These are phyloP conservation scores for Camellia granthamiana DNA, from an alignment of 148 eudicot species.

Conservation along the genomic window DNA sequence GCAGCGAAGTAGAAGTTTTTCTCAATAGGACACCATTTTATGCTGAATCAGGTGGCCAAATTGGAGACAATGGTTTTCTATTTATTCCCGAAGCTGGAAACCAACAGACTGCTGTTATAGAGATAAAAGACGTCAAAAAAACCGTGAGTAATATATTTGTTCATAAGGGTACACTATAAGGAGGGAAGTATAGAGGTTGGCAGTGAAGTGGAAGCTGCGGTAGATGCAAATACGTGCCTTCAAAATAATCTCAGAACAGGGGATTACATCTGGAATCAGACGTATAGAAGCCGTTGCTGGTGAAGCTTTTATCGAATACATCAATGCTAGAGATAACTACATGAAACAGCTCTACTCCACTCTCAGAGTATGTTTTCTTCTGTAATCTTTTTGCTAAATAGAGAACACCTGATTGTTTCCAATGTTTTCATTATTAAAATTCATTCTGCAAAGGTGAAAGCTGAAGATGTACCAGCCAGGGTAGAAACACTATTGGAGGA, in stretches of 20 bases:
- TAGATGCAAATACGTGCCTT: slow-evolving; percentile 94
- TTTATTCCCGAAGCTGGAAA: slow-evolving; percentile 48
- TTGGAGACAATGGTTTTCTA: slow-evolving; percentile 85
- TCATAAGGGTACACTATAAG: slow-evolving; percentile 64
- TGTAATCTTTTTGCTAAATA: too few relatives aligned
- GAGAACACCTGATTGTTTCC: too few relatives aligned
- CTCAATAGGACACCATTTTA: slow-evolving; percentile 90
- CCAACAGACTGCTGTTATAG: slow-evolving; percentile 51
- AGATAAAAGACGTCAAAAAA: slow-evolving; percentile 87
- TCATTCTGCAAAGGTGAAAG: too few relatives aligned
- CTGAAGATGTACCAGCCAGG: too few relatives aligned
- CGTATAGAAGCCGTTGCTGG: slow-evolving; percentile 99
- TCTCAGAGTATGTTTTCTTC: too few relatives aligned
- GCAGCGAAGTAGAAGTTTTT: slow-evolving; percentile 83
- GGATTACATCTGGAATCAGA: slow-evolving; percentile 89
- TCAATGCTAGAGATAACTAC: slow-evolving; percentile 68
- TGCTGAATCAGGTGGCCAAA: slow-evolving; percentile 99
- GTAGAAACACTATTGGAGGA: too few relatives aligned
- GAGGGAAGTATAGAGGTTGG: slow-evolving; percentile 77
- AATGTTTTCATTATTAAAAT: too few relatives aligned
- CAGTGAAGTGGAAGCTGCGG: slow-evolving; percentile 83
- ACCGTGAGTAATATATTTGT: slow-evolving; percentile 67
- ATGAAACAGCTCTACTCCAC: slow-evolving; percentile 91
- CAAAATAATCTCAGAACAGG: slow-evolving; percentile 91
- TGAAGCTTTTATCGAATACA: slow-evolving; percentile 86